These are phyloP conservation scores for Aspergillus candidus DNA, from an alignment of 2,329 filamentous ascomycete genomes.

Conservation along the genomic window DNA sequence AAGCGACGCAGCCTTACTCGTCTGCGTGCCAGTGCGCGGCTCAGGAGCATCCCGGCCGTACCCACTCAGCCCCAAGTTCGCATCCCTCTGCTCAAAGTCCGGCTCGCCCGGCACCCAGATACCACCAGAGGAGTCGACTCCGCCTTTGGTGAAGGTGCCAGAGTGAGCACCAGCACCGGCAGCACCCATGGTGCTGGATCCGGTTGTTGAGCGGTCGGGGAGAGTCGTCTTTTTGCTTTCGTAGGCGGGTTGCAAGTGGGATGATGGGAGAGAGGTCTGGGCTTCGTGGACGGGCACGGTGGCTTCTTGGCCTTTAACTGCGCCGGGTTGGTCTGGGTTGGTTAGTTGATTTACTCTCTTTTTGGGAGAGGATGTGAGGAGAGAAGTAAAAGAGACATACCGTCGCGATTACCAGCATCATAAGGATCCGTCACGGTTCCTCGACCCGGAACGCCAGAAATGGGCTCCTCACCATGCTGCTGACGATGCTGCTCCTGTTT, in stretches of 20 bases:
- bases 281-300: slow-evolving; percentile 18
- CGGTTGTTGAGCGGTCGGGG: neutral
- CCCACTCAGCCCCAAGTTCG: too few species aligned
- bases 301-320: slow-evolving; percentile 15
- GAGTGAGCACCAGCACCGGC: too few species aligned
- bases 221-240: neutral
- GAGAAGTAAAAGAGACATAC: slow-evolving; percentile 29
- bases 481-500: slow-evolving; percentile 17
- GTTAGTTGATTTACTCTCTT: neutral
- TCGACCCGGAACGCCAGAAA: slow-evolving; percentile 64
- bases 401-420: slow-evolving; percentile 69
- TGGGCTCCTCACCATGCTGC: slow-evolving; percentile 55
- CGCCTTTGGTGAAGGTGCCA: too few species aligned
- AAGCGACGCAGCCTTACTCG: too few species aligned
- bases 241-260: neutral
- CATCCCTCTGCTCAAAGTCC: too few species aligned
- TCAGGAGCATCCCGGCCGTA: too few species aligned
- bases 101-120: too few species aligned
- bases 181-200: too few species aligned
- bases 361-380: neutral
- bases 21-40: too few species aligned
- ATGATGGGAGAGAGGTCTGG: slow-evolving; percentile 6
- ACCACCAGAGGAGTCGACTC: too few species aligned
- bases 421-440: slow-evolving; percentile 66
- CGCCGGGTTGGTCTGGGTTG: slow-evolving; percentile 24